These are phyloP conservation scores for Gracilariopsis chorda DNA, from an alignment of 23 red algal species.

Conservation along the genomic window DNA sequence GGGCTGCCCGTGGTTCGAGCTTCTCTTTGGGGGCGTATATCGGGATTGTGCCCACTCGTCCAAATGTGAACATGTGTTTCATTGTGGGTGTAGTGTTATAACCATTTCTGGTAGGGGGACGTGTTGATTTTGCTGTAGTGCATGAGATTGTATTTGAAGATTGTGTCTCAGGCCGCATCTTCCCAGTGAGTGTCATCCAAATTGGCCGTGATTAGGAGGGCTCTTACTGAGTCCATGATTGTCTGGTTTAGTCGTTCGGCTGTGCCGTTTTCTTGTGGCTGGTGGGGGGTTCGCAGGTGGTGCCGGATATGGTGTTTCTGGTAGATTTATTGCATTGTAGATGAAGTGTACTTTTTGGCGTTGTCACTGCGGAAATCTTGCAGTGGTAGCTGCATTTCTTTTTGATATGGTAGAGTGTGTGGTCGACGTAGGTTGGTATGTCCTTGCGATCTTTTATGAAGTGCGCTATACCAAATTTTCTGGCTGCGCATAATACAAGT, in stretches of 20 bases:
- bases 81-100: neutral
- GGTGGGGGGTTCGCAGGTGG: neutral
- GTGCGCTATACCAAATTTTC: neutral
- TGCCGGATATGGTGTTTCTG: neutral
- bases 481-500: neutral
- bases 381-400: neutral
- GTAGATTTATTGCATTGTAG: neutral
- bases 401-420: neutral
- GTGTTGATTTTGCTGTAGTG: neutral
- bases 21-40: conserved; percentile 16
- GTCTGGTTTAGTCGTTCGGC: neutral
- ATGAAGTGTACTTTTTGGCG: neutral
- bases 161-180: neutral
- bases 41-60: neutral
- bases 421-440: neutral
- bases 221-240: neutral
- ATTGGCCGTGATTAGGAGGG: neutral
- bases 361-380: neutral
- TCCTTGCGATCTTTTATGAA: conserved; percentile 4
- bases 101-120: neutral
- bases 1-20: neutral
- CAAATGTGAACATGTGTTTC: neutral
- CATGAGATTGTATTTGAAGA: neutral
- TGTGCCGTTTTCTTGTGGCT: conserved; percentile 1
- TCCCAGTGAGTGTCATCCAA: neutral